phyloP scores from a whole-genome alignment of 345 rosid genomes.

The Linum trigynum region DNA sequence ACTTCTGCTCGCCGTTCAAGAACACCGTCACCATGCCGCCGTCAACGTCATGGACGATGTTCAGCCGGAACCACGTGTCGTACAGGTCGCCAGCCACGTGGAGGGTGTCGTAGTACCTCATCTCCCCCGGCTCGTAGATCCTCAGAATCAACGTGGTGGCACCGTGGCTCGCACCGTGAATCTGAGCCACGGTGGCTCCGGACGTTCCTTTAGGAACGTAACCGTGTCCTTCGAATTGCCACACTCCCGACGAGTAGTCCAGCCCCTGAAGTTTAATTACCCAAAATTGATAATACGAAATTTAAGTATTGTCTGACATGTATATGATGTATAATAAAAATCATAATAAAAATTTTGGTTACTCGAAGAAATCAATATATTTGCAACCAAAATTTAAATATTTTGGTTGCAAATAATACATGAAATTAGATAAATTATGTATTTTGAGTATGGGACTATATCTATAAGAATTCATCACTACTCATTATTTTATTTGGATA shows the following conservation, averaged over 20 bases:
- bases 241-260: constrained; percentile 16
- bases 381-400: too few species aligned
- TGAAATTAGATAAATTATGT: too few species aligned
- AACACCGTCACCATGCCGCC: constrained; percentile 23
- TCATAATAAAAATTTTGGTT: too few species aligned
- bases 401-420: too few species aligned
- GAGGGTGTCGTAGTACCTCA: constrained; percentile 18
- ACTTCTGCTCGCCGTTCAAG: constrained; percentile 20
- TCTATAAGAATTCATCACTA: too few species aligned
- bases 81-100: constrained; percentile 15
- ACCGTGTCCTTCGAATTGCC: constrained; percentile 16
- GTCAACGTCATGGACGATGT: constrained; percentile 21
- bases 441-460: too few species aligned
- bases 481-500: too few species aligned
- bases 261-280: neutral
- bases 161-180: constrained; percentile 16
- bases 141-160: constrained; percentile 19
- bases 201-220: constrained; percentile 12
- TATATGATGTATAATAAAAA: too few species aligned
- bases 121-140: constrained; percentile 14
- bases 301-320: too few species aligned
- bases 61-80: constrained; percentile 19
- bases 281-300: too few species aligned
- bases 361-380: too few species aligned
- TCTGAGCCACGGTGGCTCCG: constrained; percentile 17